Conservation (phyloP, 208 protist species). For the Leishmania guyanensis region DNA sequence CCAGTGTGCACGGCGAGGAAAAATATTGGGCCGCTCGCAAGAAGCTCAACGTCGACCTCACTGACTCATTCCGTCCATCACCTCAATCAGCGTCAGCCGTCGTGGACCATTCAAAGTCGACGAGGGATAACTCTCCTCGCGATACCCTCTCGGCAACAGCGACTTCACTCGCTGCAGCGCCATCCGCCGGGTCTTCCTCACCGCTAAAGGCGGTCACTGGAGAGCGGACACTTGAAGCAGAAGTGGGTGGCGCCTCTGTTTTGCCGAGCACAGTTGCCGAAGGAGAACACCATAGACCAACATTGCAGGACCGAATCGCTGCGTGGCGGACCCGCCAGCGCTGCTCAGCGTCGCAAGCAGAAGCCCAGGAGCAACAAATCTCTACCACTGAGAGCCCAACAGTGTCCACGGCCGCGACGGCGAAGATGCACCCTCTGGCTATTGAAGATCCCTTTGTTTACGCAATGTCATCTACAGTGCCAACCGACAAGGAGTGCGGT, state of each 20-base stretch:
- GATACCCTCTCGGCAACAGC: background rate
- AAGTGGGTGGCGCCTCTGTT: background rate
- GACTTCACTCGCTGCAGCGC: background rate
- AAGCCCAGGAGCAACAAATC: background rate
- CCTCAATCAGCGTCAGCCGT: no score
- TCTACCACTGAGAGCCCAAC: background rate
- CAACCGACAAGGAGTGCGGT: background rate
- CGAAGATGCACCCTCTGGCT: background rate
- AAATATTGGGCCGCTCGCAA: background rate
- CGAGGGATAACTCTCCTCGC: background rate
- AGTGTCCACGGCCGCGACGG: background rate
- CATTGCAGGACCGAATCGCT: conserved; percentile 46
- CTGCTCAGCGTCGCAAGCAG: background rate
- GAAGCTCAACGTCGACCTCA: background rate
- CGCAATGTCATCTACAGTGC: background rate
- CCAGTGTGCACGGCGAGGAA: background rate
- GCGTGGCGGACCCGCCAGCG: conserved; percentile 47
- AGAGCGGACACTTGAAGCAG: conserved; percentile 9
- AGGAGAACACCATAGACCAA: background rate
- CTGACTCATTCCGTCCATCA: background rate
- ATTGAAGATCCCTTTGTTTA: background rate
- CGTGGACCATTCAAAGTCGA: background rate
- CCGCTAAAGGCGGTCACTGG: background rate
- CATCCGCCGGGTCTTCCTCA: background rate
- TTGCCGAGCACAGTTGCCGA: background rate